A percentile compares a stretch with the other conserved stretches of the same genome.
These are phyloP conservation scores for Acrodontium crateriforme DNA, from an alignment of 2,329 filamentous ascomycete genomes.

Conservation along the genomic window DNA sequence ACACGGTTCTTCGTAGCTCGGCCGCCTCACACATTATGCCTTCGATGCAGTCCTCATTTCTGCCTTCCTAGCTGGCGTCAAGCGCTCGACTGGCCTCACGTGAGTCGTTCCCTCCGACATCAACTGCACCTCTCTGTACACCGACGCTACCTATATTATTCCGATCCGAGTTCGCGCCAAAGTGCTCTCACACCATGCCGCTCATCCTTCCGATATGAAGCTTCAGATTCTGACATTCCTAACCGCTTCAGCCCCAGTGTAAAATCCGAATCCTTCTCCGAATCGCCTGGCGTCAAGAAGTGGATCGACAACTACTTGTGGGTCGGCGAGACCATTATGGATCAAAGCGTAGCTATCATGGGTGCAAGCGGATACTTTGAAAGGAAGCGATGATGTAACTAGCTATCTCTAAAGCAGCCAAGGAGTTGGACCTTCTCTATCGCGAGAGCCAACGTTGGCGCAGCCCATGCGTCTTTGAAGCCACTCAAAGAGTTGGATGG, in stretches of 20 bases:
- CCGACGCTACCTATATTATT: neutral
- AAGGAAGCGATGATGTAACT: constrained; percentile 74
- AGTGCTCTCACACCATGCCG: too few species aligned
- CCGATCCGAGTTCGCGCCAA: neutral
- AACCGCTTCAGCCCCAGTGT: constrained; percentile 55
- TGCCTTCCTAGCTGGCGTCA: constrained; percentile 90
- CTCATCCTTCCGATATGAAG: too few species aligned
- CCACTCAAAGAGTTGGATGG: too few species aligned
- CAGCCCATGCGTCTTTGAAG: too few species aligned
- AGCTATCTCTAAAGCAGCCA: too few species aligned
- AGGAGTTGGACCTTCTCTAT: too few species aligned
- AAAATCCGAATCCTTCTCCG: constrained; percentile 71
- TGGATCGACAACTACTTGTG: constrained; percentile 92
- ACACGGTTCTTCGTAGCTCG: constrained; percentile 56
- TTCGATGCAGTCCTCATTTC: constrained; percentile 96
- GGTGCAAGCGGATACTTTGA: constrained; percentile 84
- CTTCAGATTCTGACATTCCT: constrained; percentile 22
- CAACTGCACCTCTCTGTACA: constrained; percentile 2
- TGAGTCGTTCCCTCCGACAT: constrained; percentile 42
- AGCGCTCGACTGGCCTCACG: constrained; percentile 94
- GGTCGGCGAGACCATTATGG: constrained; percentile 96
- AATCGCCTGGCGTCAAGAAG: constrained; percentile 67
- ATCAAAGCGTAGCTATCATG: constrained; percentile 86
- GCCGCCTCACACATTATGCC: constrained; percentile 83
- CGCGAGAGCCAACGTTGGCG: too few species aligned